Base-by-base conservation (phyloP, 495 filamentous ascomycete species). In the Aeminium ludgeri region DNA sequence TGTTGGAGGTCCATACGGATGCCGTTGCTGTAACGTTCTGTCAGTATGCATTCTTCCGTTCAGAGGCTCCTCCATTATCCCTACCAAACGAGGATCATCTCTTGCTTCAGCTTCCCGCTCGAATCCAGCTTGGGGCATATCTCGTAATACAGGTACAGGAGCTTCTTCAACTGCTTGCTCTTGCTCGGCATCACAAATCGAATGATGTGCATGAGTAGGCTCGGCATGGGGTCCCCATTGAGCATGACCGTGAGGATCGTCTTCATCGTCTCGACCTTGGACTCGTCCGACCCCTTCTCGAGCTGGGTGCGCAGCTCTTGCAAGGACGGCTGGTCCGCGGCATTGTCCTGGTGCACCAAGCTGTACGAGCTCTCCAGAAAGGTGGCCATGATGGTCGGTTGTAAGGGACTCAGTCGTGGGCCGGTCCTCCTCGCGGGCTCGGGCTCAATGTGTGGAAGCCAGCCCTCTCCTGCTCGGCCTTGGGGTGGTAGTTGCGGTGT, bases 71-170 rank as follows among this genome's bases (percentile, higher is more conserved):
- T 5, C 23, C 23, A 1, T 11, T 35, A 15, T 44, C 56, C 77
- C 61, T 72, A 96, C 89, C 91, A 96, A 50, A 99, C 91, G 55
- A 99, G 68, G 60, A 99, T 96, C 81, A 92, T 93, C 70, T 99
- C 91, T 62, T 96, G 89, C 71, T 93, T 92, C 40, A 96, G 65
- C 68, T 95, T 96, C 53, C 91, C 91, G 48, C 64, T 74, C 18
- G 76, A 66, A 60, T 96, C 91, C 31, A 78, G 78, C 60, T 99
- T 99, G 19, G 91, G 91, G 59, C 89, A 96, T 53, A 96, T 87
- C 63, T 99, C 91, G 61, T 95, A 93, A 66, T 95, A 99, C 61
- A 96, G 87, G 64, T 99, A 99, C 12, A 99, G 72, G 31, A 99
- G 65, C 65, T 96, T 96, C 72, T 99, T 99, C 52, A 99, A 66